Conservation (phyloP, 805 yeast genomes). For the Helenozyma baotianmanensis region DNA sequence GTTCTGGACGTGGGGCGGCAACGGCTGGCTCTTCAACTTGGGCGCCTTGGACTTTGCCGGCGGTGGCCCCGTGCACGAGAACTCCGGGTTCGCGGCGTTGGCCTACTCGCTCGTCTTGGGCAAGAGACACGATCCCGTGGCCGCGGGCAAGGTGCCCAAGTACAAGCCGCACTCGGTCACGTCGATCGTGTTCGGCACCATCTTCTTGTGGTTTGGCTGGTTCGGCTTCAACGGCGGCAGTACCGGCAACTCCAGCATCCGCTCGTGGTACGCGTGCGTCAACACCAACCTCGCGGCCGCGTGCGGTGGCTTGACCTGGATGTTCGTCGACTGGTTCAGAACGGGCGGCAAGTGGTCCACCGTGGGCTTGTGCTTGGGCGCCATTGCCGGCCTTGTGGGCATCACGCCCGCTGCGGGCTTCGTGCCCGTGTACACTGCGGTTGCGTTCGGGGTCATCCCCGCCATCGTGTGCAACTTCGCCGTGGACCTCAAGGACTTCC, state of each 20-base stretch:
- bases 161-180: slow-evolving; percentile 94
- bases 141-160: slow-evolving; percentile 69
- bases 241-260: slow-evolving; percentile 86
- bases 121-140: slow-evolving; percentile 80
- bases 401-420: slow-evolving; percentile 97
- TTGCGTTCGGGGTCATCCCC: slow-evolving; percentile 14
- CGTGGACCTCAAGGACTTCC: slow-evolving; percentile 66
- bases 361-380: slow-evolving; percentile 91
- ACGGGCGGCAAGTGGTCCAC: slow-evolving; percentile 88
- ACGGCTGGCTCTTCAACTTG: slow-evolving; percentile 80
- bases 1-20: slow-evolving; percentile 95
- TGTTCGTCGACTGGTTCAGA: slow-evolving; percentile 84
- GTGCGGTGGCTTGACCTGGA: slow-evolving; percentile 89
- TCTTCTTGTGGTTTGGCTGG: slow-evolving; percentile 98
- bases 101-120: slow-evolving; percentile 92
- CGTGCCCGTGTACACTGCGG: slow-evolving; percentile 71
- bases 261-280: slow-evolving; percentile 91
- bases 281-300: slow-evolving; percentile 95
- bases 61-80: slow-evolving; percentile 96
- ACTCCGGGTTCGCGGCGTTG: slow-evolving; percentile 91
- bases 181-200: slow-evolving; percentile 86
- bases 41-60: slow-evolving; percentile 97
- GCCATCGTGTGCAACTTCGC: slow-evolving; percentile 72
- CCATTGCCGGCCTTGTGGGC: slow-evolving; percentile 89
- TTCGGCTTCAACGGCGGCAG: slow-evolving; percentile 99